A percentile compares a stretch with the other conserved stretches of the same genome.
Conservation (phyloP, 2,329 filamentous ascomycete species). For the Aspergillus luchuensis region DNA sequence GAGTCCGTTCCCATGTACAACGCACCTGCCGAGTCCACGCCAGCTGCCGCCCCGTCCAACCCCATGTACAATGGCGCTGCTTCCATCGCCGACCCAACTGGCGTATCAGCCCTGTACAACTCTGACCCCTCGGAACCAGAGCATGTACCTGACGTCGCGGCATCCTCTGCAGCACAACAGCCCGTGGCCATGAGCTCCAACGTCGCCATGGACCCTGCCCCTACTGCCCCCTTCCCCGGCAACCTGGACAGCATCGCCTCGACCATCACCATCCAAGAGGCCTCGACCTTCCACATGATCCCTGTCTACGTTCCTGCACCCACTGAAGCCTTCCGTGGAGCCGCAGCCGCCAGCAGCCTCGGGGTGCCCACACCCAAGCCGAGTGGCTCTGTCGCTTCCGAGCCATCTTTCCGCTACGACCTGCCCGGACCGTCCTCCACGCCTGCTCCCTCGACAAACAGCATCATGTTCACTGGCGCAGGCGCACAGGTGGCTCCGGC, state of each 20-base stretch:
- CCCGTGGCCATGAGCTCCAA: not conserved
- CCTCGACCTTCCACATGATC: conserved; percentile 28
- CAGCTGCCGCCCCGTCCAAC: not conserved
- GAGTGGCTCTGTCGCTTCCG: conserved; percentile 50
- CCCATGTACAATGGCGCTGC: not conserved
- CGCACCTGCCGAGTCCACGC: not conserved
- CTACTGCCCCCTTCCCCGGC: conserved; percentile 3
- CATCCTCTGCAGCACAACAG: not conserved
- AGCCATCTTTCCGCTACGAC: conserved; percentile 32
- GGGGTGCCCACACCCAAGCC: conserved; percentile 38
- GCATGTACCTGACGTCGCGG: not conserved
- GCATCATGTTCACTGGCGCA: conserved; percentile 28
- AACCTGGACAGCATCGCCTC: conserved; percentile 9
- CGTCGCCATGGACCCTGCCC: not conserved
- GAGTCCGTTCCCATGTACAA: not conserved
- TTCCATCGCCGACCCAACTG: not conserved
- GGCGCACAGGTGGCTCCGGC: conserved; percentile 21
- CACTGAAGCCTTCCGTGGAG: conserved; percentile 20
- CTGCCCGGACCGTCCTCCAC: conserved; percentile 41
- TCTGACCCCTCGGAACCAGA: not conserved
- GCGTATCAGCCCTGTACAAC: not conserved
- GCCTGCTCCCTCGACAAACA: conserved; percentile 29
- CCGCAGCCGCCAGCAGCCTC: conserved; percentile 22
- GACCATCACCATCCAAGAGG: conserved; percentile 15
- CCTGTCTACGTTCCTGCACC: conserved; percentile 30